A percentile compares a stretch with the other conserved stretches of the same genome.
Evolutionary conservation across 768 basidiomycete genomes (phyloP).

Genomic region (Amanita rubescens): DNA sequence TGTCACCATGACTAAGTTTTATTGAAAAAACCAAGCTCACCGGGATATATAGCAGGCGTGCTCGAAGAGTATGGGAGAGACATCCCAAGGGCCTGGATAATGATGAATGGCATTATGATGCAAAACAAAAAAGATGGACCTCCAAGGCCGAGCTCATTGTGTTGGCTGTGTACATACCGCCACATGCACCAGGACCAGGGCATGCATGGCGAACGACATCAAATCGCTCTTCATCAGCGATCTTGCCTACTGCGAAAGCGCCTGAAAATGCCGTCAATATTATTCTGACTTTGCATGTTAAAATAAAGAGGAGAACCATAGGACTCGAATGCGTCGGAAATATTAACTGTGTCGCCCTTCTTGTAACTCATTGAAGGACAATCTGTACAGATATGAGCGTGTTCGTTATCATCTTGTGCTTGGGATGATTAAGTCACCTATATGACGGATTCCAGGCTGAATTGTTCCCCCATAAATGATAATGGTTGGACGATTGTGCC

Average conservation of each 20-base stretch:
- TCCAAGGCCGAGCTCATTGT: constrained; percentile 86
- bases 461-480: constrained; percentile 87
- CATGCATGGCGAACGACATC: constrained; percentile 85
- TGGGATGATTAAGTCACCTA: constrained; percentile 32
- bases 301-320: constrained; percentile 42
- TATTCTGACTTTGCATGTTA: no score
- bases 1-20: not conserved
- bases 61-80: constrained; percentile 79
- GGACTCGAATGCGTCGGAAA: constrained; percentile 80
- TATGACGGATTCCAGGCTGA: constrained; percentile 62
- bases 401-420: not conserved
- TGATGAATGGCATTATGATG: not conserved
- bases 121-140: constrained; percentile 15
- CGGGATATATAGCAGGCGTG: constrained; percentile 65
- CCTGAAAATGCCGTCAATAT: constrained; percentile 31
- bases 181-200: constrained; percentile 79
- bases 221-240: constrained; percentile 71
- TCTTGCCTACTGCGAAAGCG: constrained; percentile 68
- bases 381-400: constrained; percentile 29
- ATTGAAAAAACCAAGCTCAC: constrained; percentile 27
- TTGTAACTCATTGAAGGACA: constrained; percentile 72
- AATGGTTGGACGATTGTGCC: constrained; percentile 84
- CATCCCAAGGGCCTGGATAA: constrained; percentile 59
- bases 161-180: constrained; percentile 88
- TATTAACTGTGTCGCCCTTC: constrained; percentile 79